Base-by-base conservation (phyloP, 805 yeast genomes). In the Wickerhamomyces sydowiorum region DNA sequence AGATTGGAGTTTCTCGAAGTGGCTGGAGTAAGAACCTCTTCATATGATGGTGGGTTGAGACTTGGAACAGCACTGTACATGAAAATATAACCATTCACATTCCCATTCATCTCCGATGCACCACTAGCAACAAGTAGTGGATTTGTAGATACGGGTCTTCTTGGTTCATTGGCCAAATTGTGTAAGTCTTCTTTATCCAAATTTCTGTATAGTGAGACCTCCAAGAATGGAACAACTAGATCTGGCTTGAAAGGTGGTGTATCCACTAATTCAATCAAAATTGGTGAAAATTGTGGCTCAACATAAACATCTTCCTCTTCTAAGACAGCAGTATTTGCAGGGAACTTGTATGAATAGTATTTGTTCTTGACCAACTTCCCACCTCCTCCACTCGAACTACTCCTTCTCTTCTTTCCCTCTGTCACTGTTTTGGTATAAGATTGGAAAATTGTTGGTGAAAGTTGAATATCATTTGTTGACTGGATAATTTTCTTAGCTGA, bases 71-170 rank as follows among this genome's bases (percentile, higher is more conserved):
- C 81, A 42, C 81, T 74, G 58, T 83, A 85, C 37, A 81, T 78
- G 29, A 82, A 69, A 34, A 82, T 66, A 57, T 85, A 85, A 1
- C 90, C 91, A 56, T 82, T 83, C n/a, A 85, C 73, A 25, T 76
- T 69, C 5, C 89, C 90, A 55, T 85, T 83, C 50, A 85, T 60
- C 45, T 83, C 91, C 34, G 86, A 75, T 5, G 89, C 86, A 1
- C 93, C 93, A 30, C 87, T 79, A 5, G 88, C 91, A 3, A 82
- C 86, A 12, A 85, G 59, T 42, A 85, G 58, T 3, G 90, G 85
- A 40, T 78, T 79, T 6, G 87, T 80, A 12, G 76, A 70, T 0
- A 78, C 84, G 4, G 81, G 80, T 44, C 67, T 65, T 38, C 84
- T 56, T 8, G 85, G 85, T 47, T 75, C 82, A 46, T 77, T 68